Conservation (phyloP, 805 yeast species). For the Saccharomycopsis synnaedendra region DNA sequence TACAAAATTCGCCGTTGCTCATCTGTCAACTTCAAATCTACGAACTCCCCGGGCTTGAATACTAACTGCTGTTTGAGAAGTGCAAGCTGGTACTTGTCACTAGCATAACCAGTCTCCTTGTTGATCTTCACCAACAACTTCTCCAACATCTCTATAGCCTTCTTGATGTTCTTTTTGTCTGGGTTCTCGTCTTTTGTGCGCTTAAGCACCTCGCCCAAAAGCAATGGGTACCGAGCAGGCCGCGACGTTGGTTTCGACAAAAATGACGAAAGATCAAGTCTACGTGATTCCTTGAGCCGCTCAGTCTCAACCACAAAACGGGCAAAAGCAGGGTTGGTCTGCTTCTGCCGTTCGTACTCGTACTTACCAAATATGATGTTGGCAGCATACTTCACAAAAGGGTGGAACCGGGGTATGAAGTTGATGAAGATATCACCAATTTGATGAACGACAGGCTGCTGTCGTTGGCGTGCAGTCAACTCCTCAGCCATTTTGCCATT, state of each 20-base stretch:
- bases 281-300: slow-evolving; percentile 72
- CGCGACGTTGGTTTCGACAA: slow-evolving; percentile 92
- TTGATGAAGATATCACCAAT: slow-evolving; percentile 84
- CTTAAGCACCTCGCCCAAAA: slow-evolving; percentile 73
- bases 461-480: slow-evolving; percentile 74
- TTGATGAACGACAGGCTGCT: slow-evolving; percentile 70
- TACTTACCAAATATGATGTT: slow-evolving; percentile 91
- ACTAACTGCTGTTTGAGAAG: slow-evolving; percentile 77
- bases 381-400: slow-evolving; percentile 88
- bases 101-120: slow-evolving; percentile 84
- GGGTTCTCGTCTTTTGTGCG: slow-evolving; percentile 67
- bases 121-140: slow-evolving; percentile 68
- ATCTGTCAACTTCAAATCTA: slow-evolving; percentile 73
- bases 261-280: slow-evolving; percentile 86
- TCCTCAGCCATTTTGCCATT: slow-evolving; percentile 84
- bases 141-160: slow-evolving; percentile 66
- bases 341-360: slow-evolving; percentile 88
- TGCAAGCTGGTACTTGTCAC: slow-evolving; percentile 83
- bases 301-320: slow-evolving; percentile 87
- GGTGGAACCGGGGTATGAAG: slow-evolving; percentile 77
- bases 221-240: slow-evolving; percentile 86
- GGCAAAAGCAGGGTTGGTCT: slow-evolving; percentile 84
- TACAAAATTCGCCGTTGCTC: slow-evolving; percentile 72
- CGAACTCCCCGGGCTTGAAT: slow-evolving; percentile 72
- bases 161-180: slow-evolving; percentile 56